Evolutionary conservation across 495 filamentous ascomycete species (phyloP), one percentile per base, ranked within the genome.

Genomic region (Immersiella caudata): DNA sequence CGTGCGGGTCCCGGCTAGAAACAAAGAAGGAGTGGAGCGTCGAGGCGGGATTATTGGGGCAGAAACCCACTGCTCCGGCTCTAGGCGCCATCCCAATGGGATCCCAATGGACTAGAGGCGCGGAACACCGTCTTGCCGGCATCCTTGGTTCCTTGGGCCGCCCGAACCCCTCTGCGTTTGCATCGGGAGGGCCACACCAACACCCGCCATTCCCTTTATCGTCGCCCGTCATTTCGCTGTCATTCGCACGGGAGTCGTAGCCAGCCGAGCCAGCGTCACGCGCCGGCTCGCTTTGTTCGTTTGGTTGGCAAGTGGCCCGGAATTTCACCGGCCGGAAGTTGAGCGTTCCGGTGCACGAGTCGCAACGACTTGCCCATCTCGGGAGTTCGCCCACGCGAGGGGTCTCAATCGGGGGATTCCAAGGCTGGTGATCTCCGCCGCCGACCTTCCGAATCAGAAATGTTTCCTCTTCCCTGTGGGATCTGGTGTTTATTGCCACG

Each of bases 71-170:
- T 27, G 36, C 50, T 36, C 62, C 54, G 60, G 60, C 58, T 60
- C 58, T 24, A 59, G 22, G 51, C 62, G 50, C 50, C 18, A 27
- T 49, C 14, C 29, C 29, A 33, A n/a, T n/a, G n/a, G 50, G 50
- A 49, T 36, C 25, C 52, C 50, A 40, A 33, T 26, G 20, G 55
- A 20, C n/a, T 20, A 40, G 67, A 57, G 67, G 67, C 67, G 64
- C 67, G 66, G 69, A 67, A 56, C 35, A 21, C 33, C 52, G n/a
- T 22, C 27, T 56, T 65, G 63, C 67, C 50, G 70, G 58, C 69
- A 60, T 29, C 25, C n/a, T 29, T 12, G n/a, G 46, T 14, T 25
- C 59, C 33, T 40, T 33, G 29, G 29, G 29, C 29, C 29, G 29
- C 29, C 21, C 59, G 36, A 29, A 29, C 27, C 27, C 57, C 27